phyloP scores from a whole-genome alignment of 805 yeast species.

The Dipodascus geniculatus region DNA sequence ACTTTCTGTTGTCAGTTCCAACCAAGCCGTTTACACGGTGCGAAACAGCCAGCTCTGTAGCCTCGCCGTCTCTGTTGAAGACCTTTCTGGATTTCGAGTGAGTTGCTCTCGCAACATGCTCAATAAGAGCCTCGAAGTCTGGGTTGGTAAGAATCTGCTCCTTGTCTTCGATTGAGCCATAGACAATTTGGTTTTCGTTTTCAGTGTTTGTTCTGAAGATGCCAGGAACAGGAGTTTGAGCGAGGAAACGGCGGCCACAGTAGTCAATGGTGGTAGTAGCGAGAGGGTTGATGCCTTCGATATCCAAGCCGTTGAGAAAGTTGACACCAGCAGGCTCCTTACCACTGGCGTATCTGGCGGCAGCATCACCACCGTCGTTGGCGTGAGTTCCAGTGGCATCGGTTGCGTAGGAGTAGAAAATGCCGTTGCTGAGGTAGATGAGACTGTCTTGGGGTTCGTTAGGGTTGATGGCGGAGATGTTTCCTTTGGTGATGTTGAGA shows the following conservation, averaged over 20 bases:
- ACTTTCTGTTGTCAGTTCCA: constrained; percentile 78
- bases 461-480: constrained; percentile 71
- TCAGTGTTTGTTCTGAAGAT: constrained; percentile 41
- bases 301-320: constrained; percentile 53
- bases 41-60: constrained; percentile 48
- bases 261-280: constrained; percentile 83
- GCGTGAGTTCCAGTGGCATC: constrained; percentile 59
- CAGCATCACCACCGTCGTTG: constrained; percentile 67
- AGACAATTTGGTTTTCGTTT: constrained; percentile 42
- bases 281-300: constrained; percentile 53
- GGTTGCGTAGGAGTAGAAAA: constrained; percentile 72
- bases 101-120: constrained; percentile 55
- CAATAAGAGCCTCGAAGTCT: constrained; percentile 44
- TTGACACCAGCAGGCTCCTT: constrained; percentile 71
- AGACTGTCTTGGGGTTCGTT: constrained; percentile 48
- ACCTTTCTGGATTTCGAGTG: constrained; percentile 65
- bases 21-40: constrained; percentile 73
- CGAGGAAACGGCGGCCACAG: constrained; percentile 76
- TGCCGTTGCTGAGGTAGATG: constrained; percentile 68
- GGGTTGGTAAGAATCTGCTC: constrained; percentile 38
- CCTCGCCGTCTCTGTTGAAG: constrained; percentile 31
- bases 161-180: constrained; percentile 62
- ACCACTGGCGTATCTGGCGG: constrained; percentile 67
- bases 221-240: constrained; percentile 96
- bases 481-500: constrained; percentile 59